Base-by-base conservation (phyloP, 129 eudicot genomes). In the Scalesia atractyloides region DNA sequence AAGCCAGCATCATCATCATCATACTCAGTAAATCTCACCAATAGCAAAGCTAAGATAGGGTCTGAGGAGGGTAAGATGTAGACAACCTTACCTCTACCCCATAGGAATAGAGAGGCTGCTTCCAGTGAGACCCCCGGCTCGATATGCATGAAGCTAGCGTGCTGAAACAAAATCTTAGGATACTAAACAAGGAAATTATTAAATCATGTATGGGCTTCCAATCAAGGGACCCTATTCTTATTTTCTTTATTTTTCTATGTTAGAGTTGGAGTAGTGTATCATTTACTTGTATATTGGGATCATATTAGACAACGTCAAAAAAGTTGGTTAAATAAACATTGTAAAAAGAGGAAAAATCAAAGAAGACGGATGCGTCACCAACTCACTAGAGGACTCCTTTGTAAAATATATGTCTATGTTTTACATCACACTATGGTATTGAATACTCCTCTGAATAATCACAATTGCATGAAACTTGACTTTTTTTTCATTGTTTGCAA, bases 111-210 rank as follows among this genome's bases (percentile, higher is more conserved):
- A n/a, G n/a, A n/a, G n/a, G n/a, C n/a, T n/a, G n/a, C n/a, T n/a
- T n/a, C n/a, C n/a, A n/a, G n/a, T n/a, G n/a, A n/a, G n/a, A n/a
- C n/a, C n/a, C n/a, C n/a, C n/a, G n/a, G n/a, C n/a, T n/a, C n/a
- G n/a, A n/a, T n/a, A 75, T 44, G 33, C 48, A 36, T 53, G 57
- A 12, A 66, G 18, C 30, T 15, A n/a, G n/a, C 18, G 43, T 43
- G 22, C 10, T 22, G 44, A 14, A 12, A 58, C 26, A n/a, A 43
- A 22, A 72, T 14, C 24, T 72, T 22, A 58, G 56, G 68, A 72
- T n/a, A 9, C 13, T 10, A 39, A 19, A 54, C 17, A 43, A 39
- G n/a, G 14, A 17, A 6, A 53, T 53, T 7, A 17, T 12, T 53
- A 18, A 18, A 18, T 17, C 8, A 18, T 12, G 60, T 68, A n/a